Evolutionary conservation across 768 basidiomycete species (phyloP).

Genomic region (Boletellus emodensis): DNA sequence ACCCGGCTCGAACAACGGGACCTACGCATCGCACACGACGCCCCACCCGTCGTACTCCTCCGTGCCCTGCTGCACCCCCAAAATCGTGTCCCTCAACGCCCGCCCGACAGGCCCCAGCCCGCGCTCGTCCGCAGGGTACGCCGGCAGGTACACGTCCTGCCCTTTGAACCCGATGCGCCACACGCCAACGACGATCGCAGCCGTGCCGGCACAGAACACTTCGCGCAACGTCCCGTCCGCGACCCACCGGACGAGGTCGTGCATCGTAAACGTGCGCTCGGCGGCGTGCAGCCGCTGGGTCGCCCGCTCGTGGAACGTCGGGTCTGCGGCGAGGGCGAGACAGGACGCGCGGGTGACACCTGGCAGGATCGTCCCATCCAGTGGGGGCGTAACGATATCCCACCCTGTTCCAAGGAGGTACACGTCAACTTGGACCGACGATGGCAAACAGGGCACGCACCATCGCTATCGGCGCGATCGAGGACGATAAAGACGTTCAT

Average conservation of each 20-base stretch:
- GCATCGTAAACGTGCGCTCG: slow-evolving; percentile 61
- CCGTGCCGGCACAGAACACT: slow-evolving; percentile 82
- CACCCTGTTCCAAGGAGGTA: slow-evolving; percentile 45
- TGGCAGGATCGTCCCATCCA: slow-evolving; percentile 90
- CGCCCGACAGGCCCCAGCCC: slow-evolving; percentile 57
- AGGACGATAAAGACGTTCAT: slow-evolving; percentile 82
- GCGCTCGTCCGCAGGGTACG: slow-evolving; percentile 34
- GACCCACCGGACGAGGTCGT: slow-evolving; percentile 52
- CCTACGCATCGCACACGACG: slow-evolving; percentile 30
- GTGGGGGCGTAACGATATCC: slow-evolving; percentile 83
- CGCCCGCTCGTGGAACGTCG: slow-evolving; percentile 37
- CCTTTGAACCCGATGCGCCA: slow-evolving; percentile 72
- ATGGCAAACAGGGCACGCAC: slow-evolving; percentile 27
- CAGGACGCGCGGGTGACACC: slow-evolving; percentile 89
- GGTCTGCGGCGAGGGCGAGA: slow-evolving; percentile 64
- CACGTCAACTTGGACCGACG: neutral
- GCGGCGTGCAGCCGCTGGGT: slow-evolving; percentile 36
- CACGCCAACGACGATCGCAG: slow-evolving; percentile 70
- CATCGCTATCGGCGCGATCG: slow-evolving; percentile 49
- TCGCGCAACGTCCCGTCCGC: slow-evolving; percentile 69
- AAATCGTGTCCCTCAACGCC: slow-evolving; percentile 66
- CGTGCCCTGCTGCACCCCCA: slow-evolving; percentile 72
- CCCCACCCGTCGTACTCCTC: slow-evolving; percentile 64
- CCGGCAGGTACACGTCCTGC: slow-evolving; percentile 59
- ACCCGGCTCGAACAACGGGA: too few relatives aligned